Evolutionary conservation across 2,329 filamentous ascomycete species (phyloP).

Genomic region (Colletotrichum sp.): DNA sequence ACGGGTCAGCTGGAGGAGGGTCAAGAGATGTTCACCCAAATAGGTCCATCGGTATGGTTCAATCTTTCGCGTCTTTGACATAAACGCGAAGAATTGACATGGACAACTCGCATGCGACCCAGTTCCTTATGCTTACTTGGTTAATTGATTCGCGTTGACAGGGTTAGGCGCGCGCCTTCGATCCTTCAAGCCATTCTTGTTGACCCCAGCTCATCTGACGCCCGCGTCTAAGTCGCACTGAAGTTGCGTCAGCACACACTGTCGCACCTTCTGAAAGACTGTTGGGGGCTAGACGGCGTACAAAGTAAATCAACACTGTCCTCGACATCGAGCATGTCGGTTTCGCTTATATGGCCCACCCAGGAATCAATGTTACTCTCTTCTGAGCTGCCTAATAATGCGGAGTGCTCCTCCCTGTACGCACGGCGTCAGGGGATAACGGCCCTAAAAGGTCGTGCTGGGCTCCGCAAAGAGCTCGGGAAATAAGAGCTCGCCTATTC

Average conservation of each 20-base stretch:
- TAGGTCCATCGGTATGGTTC: background rate
- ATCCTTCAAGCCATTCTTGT: background rate
- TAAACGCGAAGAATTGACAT: background rate
- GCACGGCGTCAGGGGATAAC: background rate
- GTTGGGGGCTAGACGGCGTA: background rate
- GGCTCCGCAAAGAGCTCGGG: background rate
- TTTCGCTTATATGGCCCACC: background rate
- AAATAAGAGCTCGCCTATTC: background rate
- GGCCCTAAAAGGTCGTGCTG: background rate
- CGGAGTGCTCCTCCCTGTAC: background rate
- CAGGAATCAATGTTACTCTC: background rate
- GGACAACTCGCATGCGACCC: background rate
- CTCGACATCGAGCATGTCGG: background rate
- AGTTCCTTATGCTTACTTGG: background rate
- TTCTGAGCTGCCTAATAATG: background rate
- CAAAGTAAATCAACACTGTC: background rate
- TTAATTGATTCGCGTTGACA: background rate
- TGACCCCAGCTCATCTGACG: background rate
- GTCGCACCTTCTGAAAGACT: background rate
- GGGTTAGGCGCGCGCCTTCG: background rate
- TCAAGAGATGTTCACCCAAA: background rate
- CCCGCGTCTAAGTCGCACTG: background rate
- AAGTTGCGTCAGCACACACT: background rate
- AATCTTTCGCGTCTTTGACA: background rate
- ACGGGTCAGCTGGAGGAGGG: background rate